Evolutionary conservation across 129 eudicot species (phyloP).

Genomic region (Saposhnikovia divaricata): DNA sequence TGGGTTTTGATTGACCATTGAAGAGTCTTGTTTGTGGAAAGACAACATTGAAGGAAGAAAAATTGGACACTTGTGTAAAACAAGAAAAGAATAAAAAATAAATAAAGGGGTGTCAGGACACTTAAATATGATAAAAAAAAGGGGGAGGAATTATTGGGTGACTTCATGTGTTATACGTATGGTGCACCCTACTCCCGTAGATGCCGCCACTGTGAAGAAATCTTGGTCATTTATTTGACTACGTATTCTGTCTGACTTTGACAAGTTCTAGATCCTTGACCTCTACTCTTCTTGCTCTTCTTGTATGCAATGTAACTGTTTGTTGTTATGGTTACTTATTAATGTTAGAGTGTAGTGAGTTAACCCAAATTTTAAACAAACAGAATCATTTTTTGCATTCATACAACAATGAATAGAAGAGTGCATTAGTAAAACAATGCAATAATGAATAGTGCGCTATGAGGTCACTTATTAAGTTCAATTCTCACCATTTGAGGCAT

Average conservation of each 20-base stretch:
- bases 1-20: constrained; percentile 25
- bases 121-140: neutral
- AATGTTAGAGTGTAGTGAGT: too few species aligned
- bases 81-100: neutral
- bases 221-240: neutral
- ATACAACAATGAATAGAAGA: too few species aligned
- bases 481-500: too few species aligned
- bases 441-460: too few species aligned
- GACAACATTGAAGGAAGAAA: neutral
- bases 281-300: neutral
- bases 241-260: neutral
- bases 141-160: neutral
- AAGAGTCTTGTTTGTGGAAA: constrained; percentile 5
- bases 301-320: too few species aligned
- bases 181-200: neutral
- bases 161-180: neutral
- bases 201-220: constrained; percentile 2
- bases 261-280: constrained; percentile 4
- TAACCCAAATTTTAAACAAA: too few species aligned
- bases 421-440: too few species aligned
- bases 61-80: neutral
- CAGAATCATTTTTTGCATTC: too few species aligned
- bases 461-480: too few species aligned
- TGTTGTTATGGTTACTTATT: too few species aligned
- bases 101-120: neutral